Base-by-base conservation (phyloP, 2,329 filamentous ascomycete species). In the Hypoxylon sp. region DNA sequence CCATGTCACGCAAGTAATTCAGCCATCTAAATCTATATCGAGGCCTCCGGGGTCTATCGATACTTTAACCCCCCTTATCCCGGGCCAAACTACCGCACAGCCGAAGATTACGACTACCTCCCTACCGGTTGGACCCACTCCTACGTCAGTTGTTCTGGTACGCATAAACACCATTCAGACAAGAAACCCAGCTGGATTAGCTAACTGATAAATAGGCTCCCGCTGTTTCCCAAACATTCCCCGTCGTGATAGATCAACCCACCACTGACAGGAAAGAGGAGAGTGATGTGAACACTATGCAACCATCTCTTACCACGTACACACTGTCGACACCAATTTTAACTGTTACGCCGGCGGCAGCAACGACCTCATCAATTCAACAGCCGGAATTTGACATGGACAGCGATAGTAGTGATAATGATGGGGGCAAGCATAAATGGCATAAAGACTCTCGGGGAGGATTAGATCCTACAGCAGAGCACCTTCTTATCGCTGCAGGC, bases 401-500 rank as follows among this genome's bases (percentile, higher is more conserved):
- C 25, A 62, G 69, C 17, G 48, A 66, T 38, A 41, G 53, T 57
- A 43, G 56, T 30, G 32, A 56, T 43, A 57, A 63, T 19, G 46
- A 63, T 48, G 63, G 60, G 14, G 48, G 41, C 13, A 71, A 56
- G n/a, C 60, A 67, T 55, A 65, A 30, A 51, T 25, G 60, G 60
- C 49, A 52, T 32, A 63, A 67, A 28, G 51, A 63, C 38, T 23
- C 63, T 17, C 61, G 61, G 2, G 55, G 67, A 6, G 66, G 68
- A 5, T 59, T 79, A 56, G 73, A 76, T 53, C 68, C 72, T 49
- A 72, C 72, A 13, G 75, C 76, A 9, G 75, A 79, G 52, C 76
- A 78, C 32, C 73, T 77, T 14, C 72, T 80, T 34, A 77, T 80
- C 51, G 78, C 77, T 25, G 75, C 74, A 19, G 79, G 78, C 5